These are phyloP conservation scores for Penicillium arizonense DNA, from an alignment of 495 filamentous ascomycete genomes.

Conservation along the genomic window DNA sequence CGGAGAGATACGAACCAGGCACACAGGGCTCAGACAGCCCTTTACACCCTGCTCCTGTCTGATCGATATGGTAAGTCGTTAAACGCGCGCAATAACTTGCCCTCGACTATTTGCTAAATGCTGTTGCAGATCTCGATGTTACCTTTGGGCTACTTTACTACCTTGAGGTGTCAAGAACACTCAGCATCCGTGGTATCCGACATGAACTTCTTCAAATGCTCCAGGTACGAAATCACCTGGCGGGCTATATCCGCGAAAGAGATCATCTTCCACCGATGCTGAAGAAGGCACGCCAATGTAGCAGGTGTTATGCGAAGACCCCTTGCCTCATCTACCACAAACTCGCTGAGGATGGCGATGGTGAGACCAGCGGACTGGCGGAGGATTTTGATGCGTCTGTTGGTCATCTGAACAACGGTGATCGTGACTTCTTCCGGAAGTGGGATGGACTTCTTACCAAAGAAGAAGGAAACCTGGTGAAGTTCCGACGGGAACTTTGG, in stretches of 20 bases:
- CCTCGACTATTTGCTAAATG: conserved; percentile 11
- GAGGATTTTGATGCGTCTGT: conserved; percentile 75
- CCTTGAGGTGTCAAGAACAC: conserved; percentile 81
- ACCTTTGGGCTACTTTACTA: conserved; percentile 91
- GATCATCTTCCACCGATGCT: conserved; percentile 82
- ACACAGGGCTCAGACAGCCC: conserved; percentile 89
- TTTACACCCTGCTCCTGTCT: conserved; percentile 90
- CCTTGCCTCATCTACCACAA: conserved; percentile 94
- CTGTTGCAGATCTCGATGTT: conserved; percentile 70
- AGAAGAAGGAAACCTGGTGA: conserved; percentile 85
- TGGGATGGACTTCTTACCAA: conserved; percentile 94
- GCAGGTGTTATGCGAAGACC: conserved; percentile 80
- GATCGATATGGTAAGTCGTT: conserved; percentile 76
- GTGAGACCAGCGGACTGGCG: conserved; percentile 73
- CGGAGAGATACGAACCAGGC: conserved; percentile 68
- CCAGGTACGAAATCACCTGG: conserved; percentile 88
- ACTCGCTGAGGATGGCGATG: conserved; percentile 78
- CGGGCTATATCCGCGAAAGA: conserved; percentile 77
- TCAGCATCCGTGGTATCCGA: conserved; percentile 77
- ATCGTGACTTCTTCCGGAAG: conserved; percentile 83
- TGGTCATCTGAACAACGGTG: conserved; percentile 65
- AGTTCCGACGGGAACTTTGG: conserved; percentile 86
- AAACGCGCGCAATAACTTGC: not conserved
- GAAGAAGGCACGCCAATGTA: conserved; percentile 71
- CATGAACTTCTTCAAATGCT: conserved; percentile 93